Evolutionary conservation across 2,329 filamentous ascomycete species (phyloP), one percentile per base, ranked within the genome.

Genomic region (Graphilbum fragrans): DNA sequence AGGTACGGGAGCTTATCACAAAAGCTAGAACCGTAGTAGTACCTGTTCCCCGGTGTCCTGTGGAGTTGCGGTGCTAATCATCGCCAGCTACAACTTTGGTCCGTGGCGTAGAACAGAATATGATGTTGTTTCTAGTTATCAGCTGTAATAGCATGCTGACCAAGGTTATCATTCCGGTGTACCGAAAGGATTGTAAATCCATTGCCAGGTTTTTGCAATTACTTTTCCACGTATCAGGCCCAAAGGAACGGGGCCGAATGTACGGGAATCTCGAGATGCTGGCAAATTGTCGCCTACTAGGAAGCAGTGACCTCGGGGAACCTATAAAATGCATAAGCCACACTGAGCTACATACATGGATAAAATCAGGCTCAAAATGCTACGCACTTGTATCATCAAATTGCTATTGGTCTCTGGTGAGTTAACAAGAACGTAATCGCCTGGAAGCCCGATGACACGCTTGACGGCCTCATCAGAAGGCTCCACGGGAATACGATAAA

Each of bases 301-400:
- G 77, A 86, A 96, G 53, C 87, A 93, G 66, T 98, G 92, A 2
- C 92, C 92, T 55, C 83, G 69, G 0, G 92, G 92, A 16, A 98
- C 77, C 84, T 93, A 20, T 16, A 35, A 14, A 38, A 38, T 4
- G n/a, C 35, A 37, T 20, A 6, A 32, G 29, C 9, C 29, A 32
- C 29, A 10, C 17, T 29, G 9, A 41, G 19, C 36, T 16, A 20
- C 17, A 36, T 14, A n/a, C 3, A 21, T 14, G 10, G n/a, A 16
- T 17, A 34, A 16, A 40, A 14, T 10, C 16, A 33, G 19, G 14
- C 14, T 8, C 4, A 23, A 11, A 31, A 22, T 16, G 20, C 1
- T 14, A 48, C 52, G 35, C 53, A 84, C 83, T 68, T 83, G 77
- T 17, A 86, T 70, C 74, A 85, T 80, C 21, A 61, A 57, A 27